Base-by-base conservation (phyloP, 2,329 filamentous ascomycete genomes). In the Colletotrichum sp. region DNA sequence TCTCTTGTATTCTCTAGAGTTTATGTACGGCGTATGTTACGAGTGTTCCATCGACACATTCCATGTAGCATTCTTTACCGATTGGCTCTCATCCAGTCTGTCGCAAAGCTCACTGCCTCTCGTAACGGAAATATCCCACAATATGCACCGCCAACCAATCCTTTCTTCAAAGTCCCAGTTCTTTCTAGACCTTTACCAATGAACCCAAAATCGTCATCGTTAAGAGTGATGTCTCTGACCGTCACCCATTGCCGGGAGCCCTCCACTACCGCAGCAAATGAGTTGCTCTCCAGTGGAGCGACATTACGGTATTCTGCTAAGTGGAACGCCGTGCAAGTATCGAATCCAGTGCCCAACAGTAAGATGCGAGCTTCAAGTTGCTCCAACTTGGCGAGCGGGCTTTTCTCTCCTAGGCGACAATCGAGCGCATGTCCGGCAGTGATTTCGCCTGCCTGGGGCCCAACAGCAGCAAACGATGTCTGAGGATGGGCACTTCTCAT, bases 401-500 rank as follows among this genome's bases (percentile, higher is more conserved):
- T 70, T 5, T 43, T 7, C 55, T 73, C 62, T 1, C 64, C 71
- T 24, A 76, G 18, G 18, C 52, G 71, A 59, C 77, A 67, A 21
- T 74, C 43, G 4, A 70, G 28, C 3, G 30, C 52, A 3, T 75
- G 74, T 8, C 28, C 71, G 71, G 74, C 26, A 67, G 77, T 63
- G 21, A 63, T 36, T 24, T 16, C 10, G 24, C 7, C 61, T 24
- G 61, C 61, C 34, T 24, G 12, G 7, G 13, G 61, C 4, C 61
- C 61, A 28, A 63, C 34, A 3, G 61, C 61, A 26, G 61, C 30
- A 38, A 63, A 63, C 1, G 61, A 63, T 2, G 78, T 79, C 74
- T 78, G 78, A 4, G 78, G 78, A 34, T 79, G 78, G 3, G 14
- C 77, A 36, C 77, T 78, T 55, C 78, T 69, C 9, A 63, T 8